A percentile compares a stretch with the other conserved stretches of the same genome.
These are phyloP conservation scores for Phytophthora ramorum DNA, from an alignment of 352 stramenopile genomes.

Conservation along the genomic window DNA sequence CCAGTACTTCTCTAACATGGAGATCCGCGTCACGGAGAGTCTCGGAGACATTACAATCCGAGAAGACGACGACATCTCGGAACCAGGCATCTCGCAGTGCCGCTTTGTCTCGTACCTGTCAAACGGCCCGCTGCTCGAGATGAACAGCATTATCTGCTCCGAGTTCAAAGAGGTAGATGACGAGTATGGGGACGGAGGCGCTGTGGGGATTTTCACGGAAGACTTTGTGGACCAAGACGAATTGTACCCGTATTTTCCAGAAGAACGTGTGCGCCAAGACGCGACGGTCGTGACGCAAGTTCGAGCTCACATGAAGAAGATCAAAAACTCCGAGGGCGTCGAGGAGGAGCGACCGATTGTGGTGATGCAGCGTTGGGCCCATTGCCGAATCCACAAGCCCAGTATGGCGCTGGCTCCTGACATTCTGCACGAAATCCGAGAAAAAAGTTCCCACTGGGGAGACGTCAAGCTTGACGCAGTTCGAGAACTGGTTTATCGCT, in stretches of 20 bases:
- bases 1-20: conserved; percentile 49
- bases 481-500: conserved; percentile 28
- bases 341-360: conserved; percentile 32
- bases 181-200: conserved; percentile 32
- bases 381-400: conserved; percentile 24
- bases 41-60: conserved; percentile 56
- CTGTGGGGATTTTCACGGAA: conserved; percentile 36
- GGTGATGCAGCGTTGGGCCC: conserved; percentile 29
- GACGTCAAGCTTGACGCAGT: conserved; percentile 47
- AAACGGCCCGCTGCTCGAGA: conserved; percentile 34
- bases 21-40: conserved; percentile 59
- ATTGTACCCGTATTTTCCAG: conserved; percentile 37
- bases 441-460: conserved; percentile 47
- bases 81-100: conserved; percentile 45
- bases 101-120: conserved; percentile 44
- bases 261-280: conserved; percentile 39
- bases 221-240: conserved; percentile 49
- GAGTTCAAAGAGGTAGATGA: conserved; percentile 33
- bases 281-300: conserved; percentile 33
- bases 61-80: conserved; percentile 55
- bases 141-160: conserved; percentile 43
- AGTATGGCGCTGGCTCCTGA: conserved; percentile 21
- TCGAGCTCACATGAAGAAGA: conserved; percentile 19
- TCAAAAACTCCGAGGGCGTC: conserved; percentile 8
- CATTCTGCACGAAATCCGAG: conserved; percentile 44